A percentile compares a stretch with the other conserved stretches of the same genome.
phyloP scores from a whole-genome alignment of 108 stramenopile species.

The Chaetoceros tenuissimus region DNA sequence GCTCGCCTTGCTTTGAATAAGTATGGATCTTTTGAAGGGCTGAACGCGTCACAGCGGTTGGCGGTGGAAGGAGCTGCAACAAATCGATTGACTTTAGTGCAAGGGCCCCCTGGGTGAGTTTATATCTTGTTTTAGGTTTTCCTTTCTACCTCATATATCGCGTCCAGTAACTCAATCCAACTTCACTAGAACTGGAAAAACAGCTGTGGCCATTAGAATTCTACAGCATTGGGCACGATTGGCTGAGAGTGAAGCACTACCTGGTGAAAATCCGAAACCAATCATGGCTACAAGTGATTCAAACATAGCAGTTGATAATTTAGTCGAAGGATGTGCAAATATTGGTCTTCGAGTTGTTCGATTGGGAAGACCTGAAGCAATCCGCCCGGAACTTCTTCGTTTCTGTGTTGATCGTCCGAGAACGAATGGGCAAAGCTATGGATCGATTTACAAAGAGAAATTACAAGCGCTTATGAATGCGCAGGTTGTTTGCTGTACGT shows the following conservation, averaged over 20 bases:
- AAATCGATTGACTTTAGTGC: conserved; percentile 82
- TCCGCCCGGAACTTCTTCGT: conserved; percentile 82
- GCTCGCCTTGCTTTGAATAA: conserved; percentile 69
- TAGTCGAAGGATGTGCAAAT: conserved; percentile 90
- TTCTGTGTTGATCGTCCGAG: conserved; percentile 80
- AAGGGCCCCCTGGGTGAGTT: conserved; percentile 73
- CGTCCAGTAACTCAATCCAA: no score
- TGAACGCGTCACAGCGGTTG: conserved; percentile 80
- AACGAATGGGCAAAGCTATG: conserved; percentile 20
- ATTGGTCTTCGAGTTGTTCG: conserved; percentile 86
- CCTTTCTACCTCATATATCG: neutral
- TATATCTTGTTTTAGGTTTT: neutral
- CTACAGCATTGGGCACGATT: conserved; percentile 83
- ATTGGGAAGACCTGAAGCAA: conserved; percentile 87
- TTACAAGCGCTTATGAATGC: conserved; percentile 74
- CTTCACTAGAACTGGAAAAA: conserved; percentile 64
- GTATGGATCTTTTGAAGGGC: conserved; percentile 72
- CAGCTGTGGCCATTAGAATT: conserved; percentile 85
- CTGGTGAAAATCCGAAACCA: conserved; percentile 49
- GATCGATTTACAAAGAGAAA: conserved; percentile 66
- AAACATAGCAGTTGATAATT: conserved; percentile 96
- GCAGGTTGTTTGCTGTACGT: conserved; percentile 92
- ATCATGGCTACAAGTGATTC: conserved; percentile 88
- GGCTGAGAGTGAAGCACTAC: conserved; percentile 31
- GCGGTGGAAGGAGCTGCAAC: conserved; percentile 83